A percentile compares a stretch with the other conserved stretches of the same genome.
Conservation (phyloP, 441 rosid genomes). For the Populus hybrid region DNA sequence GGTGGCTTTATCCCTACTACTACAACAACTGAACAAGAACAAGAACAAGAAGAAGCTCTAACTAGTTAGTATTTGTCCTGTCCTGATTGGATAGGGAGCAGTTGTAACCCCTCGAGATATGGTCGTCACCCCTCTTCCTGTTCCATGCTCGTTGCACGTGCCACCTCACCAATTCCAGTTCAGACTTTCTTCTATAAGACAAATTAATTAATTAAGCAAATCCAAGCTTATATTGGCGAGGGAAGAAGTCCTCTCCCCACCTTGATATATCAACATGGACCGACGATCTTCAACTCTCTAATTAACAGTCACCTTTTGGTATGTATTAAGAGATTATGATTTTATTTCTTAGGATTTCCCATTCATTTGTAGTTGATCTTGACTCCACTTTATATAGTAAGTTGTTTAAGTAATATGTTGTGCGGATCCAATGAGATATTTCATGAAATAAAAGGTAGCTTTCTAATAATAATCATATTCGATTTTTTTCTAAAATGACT, state of each 20-base stretch:
- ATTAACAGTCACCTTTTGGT: too few species aligned
- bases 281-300: too few species aligned
- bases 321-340: too few species aligned
- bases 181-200: background rate
- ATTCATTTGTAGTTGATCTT: background rate
- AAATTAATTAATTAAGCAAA: background rate
- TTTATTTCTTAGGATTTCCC: background rate
- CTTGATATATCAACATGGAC: background rate
- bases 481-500: too few species aligned
- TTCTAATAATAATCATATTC: too few species aligned
- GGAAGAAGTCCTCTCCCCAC: background rate
- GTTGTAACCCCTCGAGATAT: slow-evolving; percentile 28
- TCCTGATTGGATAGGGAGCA: slow-evolving; percentile 20
- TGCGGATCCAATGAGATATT: background rate
- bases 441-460: background rate
- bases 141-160: slow-evolving; percentile 10
- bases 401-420: background rate
- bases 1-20: background rate
- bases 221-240: too few species aligned
- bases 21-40: background rate
- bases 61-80: background rate
- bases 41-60: background rate
- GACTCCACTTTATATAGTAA: background rate
- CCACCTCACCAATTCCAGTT: background rate
- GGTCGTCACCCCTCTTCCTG: slow-evolving; percentile 18